phyloP scores from a whole-genome alignment of 2,329 filamentous ascomycete genomes.

The Fusarium floridanum region DNA sequence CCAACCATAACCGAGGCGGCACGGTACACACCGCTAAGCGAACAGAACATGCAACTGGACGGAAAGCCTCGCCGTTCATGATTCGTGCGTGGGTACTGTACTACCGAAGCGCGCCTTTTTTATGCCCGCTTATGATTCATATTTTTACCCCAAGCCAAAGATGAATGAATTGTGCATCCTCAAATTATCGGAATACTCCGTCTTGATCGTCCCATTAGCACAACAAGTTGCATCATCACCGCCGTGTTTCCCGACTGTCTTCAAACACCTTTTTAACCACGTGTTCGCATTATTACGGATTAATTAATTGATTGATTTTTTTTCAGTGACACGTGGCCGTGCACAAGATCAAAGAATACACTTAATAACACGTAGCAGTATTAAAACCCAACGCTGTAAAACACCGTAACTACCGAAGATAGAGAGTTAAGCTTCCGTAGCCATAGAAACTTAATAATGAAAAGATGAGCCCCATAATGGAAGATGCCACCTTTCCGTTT shows the following conservation, averaged over 20 bases:
- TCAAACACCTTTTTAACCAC: neutral
- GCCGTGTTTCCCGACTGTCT: neutral
- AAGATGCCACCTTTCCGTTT: too few relatives aligned
- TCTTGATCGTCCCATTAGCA: neutral
- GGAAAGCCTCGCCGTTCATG: neutral
- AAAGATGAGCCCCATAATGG: too few relatives aligned
- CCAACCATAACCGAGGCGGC: neutral
- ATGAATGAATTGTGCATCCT: neutral
- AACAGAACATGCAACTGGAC: neutral
- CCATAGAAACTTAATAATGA: too few relatives aligned
- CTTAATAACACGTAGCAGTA: too few relatives aligned
- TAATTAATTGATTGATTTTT: too few relatives aligned
- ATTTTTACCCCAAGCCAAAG: neutral
- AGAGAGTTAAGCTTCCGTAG: too few relatives aligned
- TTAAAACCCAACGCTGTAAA: too few relatives aligned
- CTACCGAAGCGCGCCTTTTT: neutral
- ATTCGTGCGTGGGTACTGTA: neutral
- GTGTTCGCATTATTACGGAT: neutral
- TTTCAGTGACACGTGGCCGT: too few relatives aligned
- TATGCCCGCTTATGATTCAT: neutral
- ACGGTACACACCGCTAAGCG: neutral
- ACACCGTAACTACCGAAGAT: too few relatives aligned
- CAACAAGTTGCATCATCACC: neutral
- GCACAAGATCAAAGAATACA: too few relatives aligned
- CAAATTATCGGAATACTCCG: neutral